These are phyloP conservation scores for Stellera chamaejasme DNA, from an alignment of 345 rosid genomes.

Conservation along the genomic window DNA sequence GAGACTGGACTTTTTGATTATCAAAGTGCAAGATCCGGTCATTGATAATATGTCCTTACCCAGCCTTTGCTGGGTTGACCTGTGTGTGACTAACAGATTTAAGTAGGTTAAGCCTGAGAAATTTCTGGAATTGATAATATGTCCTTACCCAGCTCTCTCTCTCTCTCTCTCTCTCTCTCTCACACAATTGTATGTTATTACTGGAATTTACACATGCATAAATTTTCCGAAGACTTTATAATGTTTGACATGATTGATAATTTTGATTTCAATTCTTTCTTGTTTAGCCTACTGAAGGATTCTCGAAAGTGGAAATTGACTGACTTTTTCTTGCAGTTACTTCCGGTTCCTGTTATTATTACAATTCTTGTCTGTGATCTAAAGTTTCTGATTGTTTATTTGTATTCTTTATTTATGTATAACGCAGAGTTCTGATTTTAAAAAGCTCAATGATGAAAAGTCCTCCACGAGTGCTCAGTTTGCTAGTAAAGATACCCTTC, in stretches of 20 bases:
- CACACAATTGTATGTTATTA: too few relatives aligned
- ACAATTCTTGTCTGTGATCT: slow-evolving; percentile 4
- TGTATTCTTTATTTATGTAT: slow-evolving; percentile 1
- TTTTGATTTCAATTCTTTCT: slow-evolving; percentile 16
- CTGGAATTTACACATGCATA: too few relatives aligned
- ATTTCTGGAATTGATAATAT: too few relatives aligned
- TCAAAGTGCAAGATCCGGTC: too few relatives aligned
- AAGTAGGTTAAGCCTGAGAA: not conserved
- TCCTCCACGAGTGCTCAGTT: slow-evolving; percentile 94
- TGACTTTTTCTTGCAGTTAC: slow-evolving; percentile 40
- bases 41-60: too few relatives aligned
- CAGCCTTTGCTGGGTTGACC: too few relatives aligned
- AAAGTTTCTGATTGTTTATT: not conserved
- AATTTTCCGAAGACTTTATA: too few relatives aligned
- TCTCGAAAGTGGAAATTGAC: slow-evolving; percentile 61
- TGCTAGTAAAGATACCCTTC: slow-evolving; percentile 90
- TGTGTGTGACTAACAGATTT: not conserved
- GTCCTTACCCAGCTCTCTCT: too few relatives aligned
- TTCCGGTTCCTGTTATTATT: not conserved
- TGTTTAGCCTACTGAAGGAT: slow-evolving; percentile 63
- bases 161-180: too few relatives aligned
- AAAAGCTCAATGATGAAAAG: slow-evolving; percentile 83
- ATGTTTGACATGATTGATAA: not conserved
- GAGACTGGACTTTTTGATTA: too few relatives aligned
- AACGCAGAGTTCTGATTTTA: slow-evolving; percentile 74